Evolutionary conservation across 2,329 filamentous ascomycete species (phyloP).

Genomic region (Pleomassaria siparia): DNA sequence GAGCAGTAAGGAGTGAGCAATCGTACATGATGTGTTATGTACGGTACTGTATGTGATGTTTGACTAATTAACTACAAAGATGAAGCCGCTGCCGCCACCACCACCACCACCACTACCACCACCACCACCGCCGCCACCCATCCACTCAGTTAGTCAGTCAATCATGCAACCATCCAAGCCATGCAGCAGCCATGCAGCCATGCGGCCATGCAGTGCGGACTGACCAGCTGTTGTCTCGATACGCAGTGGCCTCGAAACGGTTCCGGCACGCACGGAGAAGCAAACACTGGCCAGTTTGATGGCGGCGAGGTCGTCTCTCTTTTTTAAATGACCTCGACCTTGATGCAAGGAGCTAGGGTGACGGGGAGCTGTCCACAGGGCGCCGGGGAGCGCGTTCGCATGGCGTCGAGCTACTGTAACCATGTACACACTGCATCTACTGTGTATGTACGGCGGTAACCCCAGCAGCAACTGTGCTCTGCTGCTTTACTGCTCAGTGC

Average conservation of each 20-base stretch:
- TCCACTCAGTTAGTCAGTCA: too few species aligned
- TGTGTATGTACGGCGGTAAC: too few species aligned
- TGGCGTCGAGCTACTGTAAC: slow-evolving; percentile 14
- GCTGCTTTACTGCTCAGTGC: background rate
- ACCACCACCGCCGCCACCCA: too few species aligned
- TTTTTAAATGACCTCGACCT: too few species aligned
- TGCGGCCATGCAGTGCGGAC: background rate
- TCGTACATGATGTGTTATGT: too few species aligned
- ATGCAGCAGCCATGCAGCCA: too few species aligned
- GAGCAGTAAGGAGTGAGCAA: background rate
- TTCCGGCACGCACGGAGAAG: slow-evolving; percentile 3
- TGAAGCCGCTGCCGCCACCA: too few species aligned
- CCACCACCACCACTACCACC: too few species aligned
- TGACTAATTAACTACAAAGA: too few species aligned
- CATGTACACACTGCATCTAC: too few species aligned
- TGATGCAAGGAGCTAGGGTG: slow-evolving; percentile 19
- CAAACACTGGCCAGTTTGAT: slow-evolving; percentile 20
- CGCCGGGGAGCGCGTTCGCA: slow-evolving; percentile 14
- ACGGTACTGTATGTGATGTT: too few species aligned
- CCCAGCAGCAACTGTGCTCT: background rate
- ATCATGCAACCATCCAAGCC: too few species aligned
- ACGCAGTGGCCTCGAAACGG: slow-evolving; percentile 2
- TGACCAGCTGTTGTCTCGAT: background rate
- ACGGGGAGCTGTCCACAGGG: slow-evolving; percentile 4
- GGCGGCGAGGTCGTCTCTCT: slow-evolving; percentile 5